These are phyloP conservation scores for Alopecurus myosuroides DNA, from an alignment of 176 grass and related monocot species.

Conservation along the genomic window DNA sequence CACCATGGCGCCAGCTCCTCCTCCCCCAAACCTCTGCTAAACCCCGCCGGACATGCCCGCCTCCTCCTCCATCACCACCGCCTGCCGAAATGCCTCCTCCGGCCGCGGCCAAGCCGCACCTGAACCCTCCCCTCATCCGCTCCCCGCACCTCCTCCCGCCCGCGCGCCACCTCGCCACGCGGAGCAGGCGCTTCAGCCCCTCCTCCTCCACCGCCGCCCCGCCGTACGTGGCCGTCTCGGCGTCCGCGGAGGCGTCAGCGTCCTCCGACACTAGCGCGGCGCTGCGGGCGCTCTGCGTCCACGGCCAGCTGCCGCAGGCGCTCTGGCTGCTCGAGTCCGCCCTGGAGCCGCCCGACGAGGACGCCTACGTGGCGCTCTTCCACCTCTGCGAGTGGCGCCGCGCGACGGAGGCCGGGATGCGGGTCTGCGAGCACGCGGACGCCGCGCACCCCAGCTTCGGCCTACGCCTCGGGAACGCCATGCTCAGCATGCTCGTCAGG, in stretches of 20 bases:
- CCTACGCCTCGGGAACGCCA: slow-evolving; percentile 57
- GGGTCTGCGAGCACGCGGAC: slow-evolving; percentile 53
- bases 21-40: slow-evolving; percentile 41
- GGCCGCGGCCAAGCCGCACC: neutral
- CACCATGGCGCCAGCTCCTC: slow-evolving; percentile 3
- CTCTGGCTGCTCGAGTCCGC: slow-evolving; percentile 53
- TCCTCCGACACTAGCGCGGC: slow-evolving; percentile 32
- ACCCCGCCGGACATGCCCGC: slow-evolving; percentile 23
- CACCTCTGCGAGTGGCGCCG: slow-evolving; percentile 72
- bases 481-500: slow-evolving; percentile 70
- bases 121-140: slow-evolving; percentile 18
- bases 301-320: slow-evolving; percentile 55
- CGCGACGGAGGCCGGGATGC: slow-evolving; percentile 49
- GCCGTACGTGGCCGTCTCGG: neutral
- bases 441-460: slow-evolving; percentile 27
- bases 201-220: slow-evolving; percentile 10
- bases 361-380: slow-evolving; percentile 68
- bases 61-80: slow-evolving; percentile 30
- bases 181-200: neutral
- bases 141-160: neutral
- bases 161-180: neutral
- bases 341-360: slow-evolving; percentile 55
- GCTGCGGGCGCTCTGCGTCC: slow-evolving; percentile 49
- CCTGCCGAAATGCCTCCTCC: slow-evolving; percentile 39
- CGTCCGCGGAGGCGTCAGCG: neutral